Evolutionary conservation across 2,329 filamentous ascomycete genomes (phyloP).

Genomic region (Fusarium torulosum): DNA sequence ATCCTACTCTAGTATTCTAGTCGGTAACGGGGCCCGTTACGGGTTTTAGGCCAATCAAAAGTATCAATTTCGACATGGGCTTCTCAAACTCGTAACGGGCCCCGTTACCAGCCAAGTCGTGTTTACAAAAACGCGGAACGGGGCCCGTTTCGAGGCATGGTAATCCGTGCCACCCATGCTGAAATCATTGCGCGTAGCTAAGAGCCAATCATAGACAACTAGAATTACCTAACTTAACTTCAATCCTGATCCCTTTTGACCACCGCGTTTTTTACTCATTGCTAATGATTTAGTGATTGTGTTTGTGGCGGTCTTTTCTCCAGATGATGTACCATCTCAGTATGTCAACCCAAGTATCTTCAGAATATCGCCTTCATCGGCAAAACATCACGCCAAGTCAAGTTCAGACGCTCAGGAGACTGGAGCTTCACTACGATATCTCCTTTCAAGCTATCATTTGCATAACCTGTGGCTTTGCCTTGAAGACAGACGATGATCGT

Average conservation of each 20-base stretch:
- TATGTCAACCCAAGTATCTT: background rate
- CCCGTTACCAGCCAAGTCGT: background rate
- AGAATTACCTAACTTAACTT: background rate
- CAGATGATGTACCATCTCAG: too few relatives aligned
- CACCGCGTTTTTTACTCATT: too few relatives aligned
- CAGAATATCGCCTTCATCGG: background rate
- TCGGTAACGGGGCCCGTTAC: background rate
- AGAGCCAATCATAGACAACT: background rate
- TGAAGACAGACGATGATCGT: background rate
- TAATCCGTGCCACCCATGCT: constrained; percentile 1
- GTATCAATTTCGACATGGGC: background rate
- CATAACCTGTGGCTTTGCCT: background rate
- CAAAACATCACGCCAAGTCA: constrained; percentile 5
- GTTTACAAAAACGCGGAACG: background rate
- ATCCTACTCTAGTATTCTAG: too few relatives aligned
- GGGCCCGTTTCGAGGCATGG: background rate
- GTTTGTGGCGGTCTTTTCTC: too few relatives aligned
- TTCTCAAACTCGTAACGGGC: background rate
- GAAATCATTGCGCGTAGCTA: background rate
- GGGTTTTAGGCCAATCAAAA: background rate
- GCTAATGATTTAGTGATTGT: too few relatives aligned
- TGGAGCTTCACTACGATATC: background rate
- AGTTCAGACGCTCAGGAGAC: constrained; percentile 1
- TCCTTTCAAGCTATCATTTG: background rate
- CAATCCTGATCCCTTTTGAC: too few relatives aligned